Evolutionary conservation across 257 asterid genomes (phyloP).

Genomic region (Solanum paucissectum): DNA sequence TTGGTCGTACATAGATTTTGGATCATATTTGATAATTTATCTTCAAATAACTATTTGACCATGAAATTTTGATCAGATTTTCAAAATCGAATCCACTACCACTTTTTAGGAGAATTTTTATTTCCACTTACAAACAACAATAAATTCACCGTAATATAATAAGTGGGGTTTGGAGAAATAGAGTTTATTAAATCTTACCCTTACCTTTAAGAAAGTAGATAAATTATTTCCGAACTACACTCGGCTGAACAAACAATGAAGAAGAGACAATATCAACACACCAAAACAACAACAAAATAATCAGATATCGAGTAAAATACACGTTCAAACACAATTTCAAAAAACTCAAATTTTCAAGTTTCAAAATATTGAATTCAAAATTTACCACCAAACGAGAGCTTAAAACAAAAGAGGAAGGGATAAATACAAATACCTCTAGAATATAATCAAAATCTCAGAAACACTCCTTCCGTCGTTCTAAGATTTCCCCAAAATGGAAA

Average conservation of each 20-base stretch:
- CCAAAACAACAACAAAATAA: not conserved
- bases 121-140: not conserved
- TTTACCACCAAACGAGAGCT: not conserved
- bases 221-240: not conserved
- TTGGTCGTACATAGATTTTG: not conserved
- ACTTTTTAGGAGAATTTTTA: not conserved
- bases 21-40: not conserved
- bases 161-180: fast-evolving
- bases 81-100: not conserved
- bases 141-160: not conserved
- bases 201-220: not conserved
- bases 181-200: not conserved
- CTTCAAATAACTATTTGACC: not conserved
- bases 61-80: not conserved
- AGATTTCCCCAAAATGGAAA: not conserved
- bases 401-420: not conserved
- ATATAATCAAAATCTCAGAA: too few relatives aligned
- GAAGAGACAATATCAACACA: not conserved
- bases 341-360: not conserved
- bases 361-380: not conserved
- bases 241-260: not conserved
- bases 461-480: not conserved
- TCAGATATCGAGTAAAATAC: not conserved
- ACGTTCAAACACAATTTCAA: not conserved
- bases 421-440: too few relatives aligned